Base-by-base conservation (phyloP, 2,329 filamentous ascomycete species). In the Herpotrichia juniperi region DNA sequence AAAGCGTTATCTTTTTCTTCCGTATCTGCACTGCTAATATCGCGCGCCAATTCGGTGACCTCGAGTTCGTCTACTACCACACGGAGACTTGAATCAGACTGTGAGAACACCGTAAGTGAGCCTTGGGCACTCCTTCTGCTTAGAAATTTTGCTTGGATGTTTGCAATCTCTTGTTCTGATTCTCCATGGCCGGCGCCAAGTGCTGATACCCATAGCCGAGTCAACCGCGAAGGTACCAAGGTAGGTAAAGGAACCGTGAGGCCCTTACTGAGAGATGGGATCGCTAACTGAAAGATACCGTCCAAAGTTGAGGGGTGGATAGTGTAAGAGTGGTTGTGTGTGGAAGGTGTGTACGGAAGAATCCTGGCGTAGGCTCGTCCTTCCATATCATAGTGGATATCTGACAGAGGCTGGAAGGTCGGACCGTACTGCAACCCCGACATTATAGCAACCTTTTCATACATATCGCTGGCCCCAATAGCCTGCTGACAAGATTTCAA, bases 391-490 rank as follows among this genome's bases (percentile, higher is more conserved):
- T 9, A 8, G 9, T 28, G n/a, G 19, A 46, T 46, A 16, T 25
- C 19, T 4, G 6, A 5, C n/a, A 50, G 26, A 10, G 4, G 6
- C 19, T 46, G 40, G 22, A 50, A 50, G 16, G 28, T 17, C 4
- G 47, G 47, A 6, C 47, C 47, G 43, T 44, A 50, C 21, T 50
- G n/a, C 11, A 47, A 11, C 4, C 39, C 39, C 9, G n/a, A 9
- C 4, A 5, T 10, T 9, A 9, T 25, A 7, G 6, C 11, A 22
- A 22, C n/a, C 5, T 5, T 6, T 9, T 42, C 10, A 22, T 22
- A 42, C 8, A 12, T 6, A 9, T 42, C 9, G 17, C 4, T 8
- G 21, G 21, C 7, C 12, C 12, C 7, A 12, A 28, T 28, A 7
- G 26, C 26, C 7, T 7, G 7, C 7, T 28, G 7, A 12, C 26